phyloP scores from a whole-genome alignment of 2,329 filamentous ascomycete species.

The Diaporthe sp. region DNA sequence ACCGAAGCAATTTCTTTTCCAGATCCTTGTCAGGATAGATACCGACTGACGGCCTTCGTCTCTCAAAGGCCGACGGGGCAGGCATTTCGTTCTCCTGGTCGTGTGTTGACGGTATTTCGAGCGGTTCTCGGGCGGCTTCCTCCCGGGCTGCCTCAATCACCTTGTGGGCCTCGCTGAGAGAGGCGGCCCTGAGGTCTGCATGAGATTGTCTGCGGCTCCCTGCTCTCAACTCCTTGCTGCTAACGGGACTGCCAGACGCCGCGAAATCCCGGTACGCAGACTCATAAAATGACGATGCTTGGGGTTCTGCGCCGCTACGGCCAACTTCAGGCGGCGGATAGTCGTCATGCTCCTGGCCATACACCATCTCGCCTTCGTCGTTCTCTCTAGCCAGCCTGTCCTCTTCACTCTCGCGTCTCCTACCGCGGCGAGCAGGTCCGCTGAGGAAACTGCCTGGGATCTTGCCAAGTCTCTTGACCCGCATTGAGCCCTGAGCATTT shows the following conservation, averaged over 20 bases:
- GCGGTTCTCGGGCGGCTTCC: conserved; percentile 57
- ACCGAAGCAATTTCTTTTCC: conserved; percentile 67
- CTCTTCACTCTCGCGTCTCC: conserved; percentile 77
- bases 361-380: conserved; percentile 57
- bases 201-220: conserved; percentile 57
- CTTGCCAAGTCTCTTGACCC: conserved; percentile 83
- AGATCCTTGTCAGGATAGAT: conserved; percentile 66
- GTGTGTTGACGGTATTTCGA: conserved; percentile 72
- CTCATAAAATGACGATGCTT: conserved; percentile 61
- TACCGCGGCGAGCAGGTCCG: conserved; percentile 82
- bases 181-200: conserved; percentile 53
- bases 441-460: conserved; percentile 83
- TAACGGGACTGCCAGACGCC: conserved; percentile 71
- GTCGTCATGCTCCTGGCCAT: conserved; percentile 59
- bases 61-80: conserved; percentile 77
- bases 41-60: conserved; percentile 61
- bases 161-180: conserved; percentile 51
- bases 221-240: conserved; percentile 60
- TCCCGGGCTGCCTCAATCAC: conserved; percentile 49
- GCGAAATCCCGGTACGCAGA: conserved; percentile 63
- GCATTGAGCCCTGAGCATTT: conserved; percentile 79
- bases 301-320: conserved; percentile 53
- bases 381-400: conserved; percentile 57
- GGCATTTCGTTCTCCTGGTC: conserved; percentile 86
- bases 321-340: conserved; percentile 55